Base-by-base conservation (phyloP, 441 rosid species). In the Jatropha multifida region DNA sequence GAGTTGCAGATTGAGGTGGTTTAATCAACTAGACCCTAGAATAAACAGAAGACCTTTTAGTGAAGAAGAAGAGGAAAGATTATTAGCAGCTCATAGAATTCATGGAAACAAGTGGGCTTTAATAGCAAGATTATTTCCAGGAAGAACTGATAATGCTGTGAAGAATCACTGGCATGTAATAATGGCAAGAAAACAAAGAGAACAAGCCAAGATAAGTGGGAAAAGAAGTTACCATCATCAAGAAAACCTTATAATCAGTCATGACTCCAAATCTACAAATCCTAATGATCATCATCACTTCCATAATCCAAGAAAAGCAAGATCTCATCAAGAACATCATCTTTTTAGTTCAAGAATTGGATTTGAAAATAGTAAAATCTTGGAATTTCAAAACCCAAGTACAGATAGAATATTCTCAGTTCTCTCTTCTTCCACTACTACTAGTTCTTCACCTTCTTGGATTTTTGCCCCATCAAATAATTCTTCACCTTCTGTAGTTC, bases 141-240 rank as follows among this genome's bases (percentile, higher is more conserved):
- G 99, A 18, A 82, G 99, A 75, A 96, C 99, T 56, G 99, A 96
- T 83, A 96, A 96, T 79, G 94, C 98, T 18, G 97, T 96, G 52
- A 96, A 96, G 90, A 96, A 96, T 78, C 99, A 94, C 64, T 96
- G 98, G 97, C 98, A 96, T 81, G 99, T 96, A 68, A 83, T 94
- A 69, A 91, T 92, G 96, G 97, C 98, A 10, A 89, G 98, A 79
- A 90, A 83, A 78, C 89, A 86, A 75, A 88, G 99, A 73, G 94
- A 93, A 73, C 96, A 88, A 74, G 88, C 96, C 52, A 82, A 75
- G 77, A 74, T 56, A 56, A 59, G 74, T 77, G 68, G 83, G 44
- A 80, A 81, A 65, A 76, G 86, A 79, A 78, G 78, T 78, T 73
- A 44, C 10, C 56, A 63, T 64, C 80, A 80, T 62, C 77, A 80